A percentile compares a stretch with the other conserved stretches of the same genome.
Evolutionary conservation across 1,139 yeast genomes (phyloP).

Genomic region (Sugiyamaella japonica): DNA sequence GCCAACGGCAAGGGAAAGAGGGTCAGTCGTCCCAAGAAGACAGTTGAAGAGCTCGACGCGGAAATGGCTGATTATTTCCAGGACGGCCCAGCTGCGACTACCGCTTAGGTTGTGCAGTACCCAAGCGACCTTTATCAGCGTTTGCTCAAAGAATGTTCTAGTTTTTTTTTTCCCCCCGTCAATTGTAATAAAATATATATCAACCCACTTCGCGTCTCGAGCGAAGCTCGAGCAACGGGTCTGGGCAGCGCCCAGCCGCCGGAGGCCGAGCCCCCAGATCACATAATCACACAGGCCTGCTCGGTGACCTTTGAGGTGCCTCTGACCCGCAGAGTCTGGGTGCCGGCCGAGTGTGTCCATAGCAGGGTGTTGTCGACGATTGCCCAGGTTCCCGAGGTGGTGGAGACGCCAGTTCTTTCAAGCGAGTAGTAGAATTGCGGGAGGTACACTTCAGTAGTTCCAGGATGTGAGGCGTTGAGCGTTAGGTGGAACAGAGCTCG

Average conservation of each 20-base stretch:
- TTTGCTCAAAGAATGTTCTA: neutral
- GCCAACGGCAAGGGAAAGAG: conserved; percentile 34
- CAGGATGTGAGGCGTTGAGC: conserved; percentile 22
- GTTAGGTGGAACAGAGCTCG: conserved; percentile 34
- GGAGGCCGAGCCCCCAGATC: conserved; percentile 7
- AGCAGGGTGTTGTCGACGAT: conserved; percentile 56
- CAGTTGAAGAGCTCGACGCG: conserved; percentile 87
- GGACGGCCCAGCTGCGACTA: conserved; percentile 14
- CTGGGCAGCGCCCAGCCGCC: conserved; percentile 10
- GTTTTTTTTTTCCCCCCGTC: too few relatives aligned
- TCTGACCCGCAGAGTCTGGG: conserved; percentile 33
- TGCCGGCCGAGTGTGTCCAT: conserved; percentile 56
- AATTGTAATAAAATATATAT: neutral
- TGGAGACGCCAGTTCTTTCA: conserved; percentile 48
- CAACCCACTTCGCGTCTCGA: neutral
- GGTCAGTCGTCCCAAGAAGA: conserved; percentile 60
- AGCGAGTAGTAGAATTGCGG: conserved; percentile 70
- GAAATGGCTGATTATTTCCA: conserved; percentile 87
- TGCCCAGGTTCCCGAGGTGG: conserved; percentile 60
- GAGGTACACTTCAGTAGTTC: conserved; percentile 49
- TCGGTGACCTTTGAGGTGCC: conserved; percentile 32
- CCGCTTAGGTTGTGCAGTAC: neutral
- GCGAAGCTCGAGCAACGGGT: conserved; percentile 2
- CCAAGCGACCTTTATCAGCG: neutral
- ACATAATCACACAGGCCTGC: conserved; percentile 24